Base-by-base conservation (phyloP, 768 basidiomycete species). In the Gymnopilus junonius region DNA sequence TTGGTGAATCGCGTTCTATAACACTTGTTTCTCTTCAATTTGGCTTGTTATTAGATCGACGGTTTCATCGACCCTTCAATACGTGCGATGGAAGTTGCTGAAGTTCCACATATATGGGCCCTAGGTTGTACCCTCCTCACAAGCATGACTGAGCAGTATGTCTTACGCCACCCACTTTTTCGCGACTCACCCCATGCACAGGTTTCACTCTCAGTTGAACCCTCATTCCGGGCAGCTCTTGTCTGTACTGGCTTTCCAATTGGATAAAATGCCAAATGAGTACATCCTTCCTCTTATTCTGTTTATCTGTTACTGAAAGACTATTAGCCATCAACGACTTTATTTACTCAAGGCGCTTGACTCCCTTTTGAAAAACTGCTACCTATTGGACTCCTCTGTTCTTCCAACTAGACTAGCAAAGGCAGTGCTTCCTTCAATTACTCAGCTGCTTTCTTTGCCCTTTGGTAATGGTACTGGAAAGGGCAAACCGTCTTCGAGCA, bases 211-310 rank as follows among this genome's bases (percentile, higher is more conserved):
- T 48, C 82, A 85, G 62, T 69, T 94, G 25, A 81, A 83, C 23
- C 83, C 92, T 0, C 79, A 90, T 68, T 56, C 77, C 1, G 73
- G 83, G n/a, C 83, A 79, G 51, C 58, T 94, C n/a, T 68, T 85
- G 15, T 79, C 80, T 21, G 75, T 80, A 43, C 69, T 94, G 20
- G 74, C 80, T 2, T 85, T 81, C 67, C 90, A 88, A 61, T 76
- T 94, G 0, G 92, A 94, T 71, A 85, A 83, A 62, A 76, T 77
- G 12, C 73, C 74, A 20, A 74, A 79, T 12, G 42, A 78, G 90
- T 90, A 72, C 68, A 85, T 71, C 25, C 43, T 37, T 40, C 34
- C 27, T n/a, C 55, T 20, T 45, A 2, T n/a, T 32, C 14, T 8
- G 11, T 34, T 48, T 34, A 10, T 4, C 14, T 23, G 4, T 25